Evolutionary conservation across 345 rosid species (phyloP).

Genomic region (Ailanthus altissimus): DNA sequence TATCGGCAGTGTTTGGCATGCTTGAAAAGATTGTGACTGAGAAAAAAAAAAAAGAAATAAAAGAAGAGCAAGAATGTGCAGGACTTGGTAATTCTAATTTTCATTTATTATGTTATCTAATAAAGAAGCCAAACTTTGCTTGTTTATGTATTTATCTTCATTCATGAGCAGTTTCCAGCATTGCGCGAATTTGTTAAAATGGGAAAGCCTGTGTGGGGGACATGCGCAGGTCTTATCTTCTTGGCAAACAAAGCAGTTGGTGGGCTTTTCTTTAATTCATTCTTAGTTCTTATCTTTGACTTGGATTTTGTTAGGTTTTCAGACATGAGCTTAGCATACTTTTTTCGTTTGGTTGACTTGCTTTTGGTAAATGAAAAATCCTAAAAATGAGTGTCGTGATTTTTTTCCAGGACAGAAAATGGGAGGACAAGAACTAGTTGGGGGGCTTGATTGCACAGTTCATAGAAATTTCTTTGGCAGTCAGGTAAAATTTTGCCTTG

Average conservation of each 20-base stretch:
- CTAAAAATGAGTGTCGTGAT: background rate
- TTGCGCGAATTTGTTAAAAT: slow-evolving; percentile 79
- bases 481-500: slow-evolving; percentile 53
- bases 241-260: slow-evolving; percentile 83
- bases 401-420: slow-evolving; percentile 79
- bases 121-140: background rate
- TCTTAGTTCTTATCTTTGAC: background rate
- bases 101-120: background rate
- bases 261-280: slow-evolving; percentile 34
- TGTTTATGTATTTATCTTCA: slow-evolving; percentile 3
- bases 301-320: background rate
- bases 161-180: slow-evolving; percentile 73
- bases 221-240: slow-evolving; percentile 97
- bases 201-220: slow-evolving; percentile 98
- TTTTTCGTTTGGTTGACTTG: background rate
- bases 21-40: background rate
- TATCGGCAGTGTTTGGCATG: background rate
- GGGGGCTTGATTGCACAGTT: slow-evolving; percentile 87
- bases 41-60: background rate
- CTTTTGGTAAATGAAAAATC: slow-evolving; percentile 11
- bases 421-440: slow-evolving; percentile 90
- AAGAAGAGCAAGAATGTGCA: no score
- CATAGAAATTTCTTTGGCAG: slow-evolving; percentile 93
- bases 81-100: background rate
- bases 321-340: background rate